Evolutionary conservation across 208 protist genomes (phyloP).

Genomic region (Trypanosoma mega): DNA sequence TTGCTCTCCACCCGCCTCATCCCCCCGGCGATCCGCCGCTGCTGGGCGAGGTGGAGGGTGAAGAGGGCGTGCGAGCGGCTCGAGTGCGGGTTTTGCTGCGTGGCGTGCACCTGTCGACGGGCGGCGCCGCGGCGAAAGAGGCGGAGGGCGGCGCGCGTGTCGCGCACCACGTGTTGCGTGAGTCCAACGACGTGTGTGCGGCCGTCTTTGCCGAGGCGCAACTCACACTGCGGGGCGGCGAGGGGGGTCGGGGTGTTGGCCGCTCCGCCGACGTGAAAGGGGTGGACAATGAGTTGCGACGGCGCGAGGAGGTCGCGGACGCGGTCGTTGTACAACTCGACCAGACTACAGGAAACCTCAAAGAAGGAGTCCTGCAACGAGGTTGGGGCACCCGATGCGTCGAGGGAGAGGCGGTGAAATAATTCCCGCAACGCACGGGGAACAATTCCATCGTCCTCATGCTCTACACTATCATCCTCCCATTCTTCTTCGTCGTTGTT

Average conservation of each 20-base stretch:
- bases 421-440: conserved; percentile 24
- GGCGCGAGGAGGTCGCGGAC: conserved; percentile 44
- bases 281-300: conserved; percentile 12
- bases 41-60: conserved; percentile 33
- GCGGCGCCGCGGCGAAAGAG: conserved; percentile 24
- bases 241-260: neutral
- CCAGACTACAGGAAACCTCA: conserved; percentile 40
- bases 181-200: conserved; percentile 25
- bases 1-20: conserved; percentile 31
- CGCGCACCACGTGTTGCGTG: conserved; percentile 26
- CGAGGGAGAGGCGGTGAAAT: conserved; percentile 17
- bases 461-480: neutral
- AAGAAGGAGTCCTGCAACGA: neutral
- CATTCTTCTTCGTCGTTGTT: conserved; percentile 1
- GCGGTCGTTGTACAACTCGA: conserved; percentile 60
- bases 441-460: conserved; percentile 23
- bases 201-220: conserved; percentile 22
- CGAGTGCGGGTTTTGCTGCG: conserved; percentile 29
- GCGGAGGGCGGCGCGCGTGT: conserved; percentile 25
- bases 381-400: too few species aligned
- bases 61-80: conserved; percentile 52
- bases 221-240: conserved; percentile 20
- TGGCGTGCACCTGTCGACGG: conserved; percentile 30
- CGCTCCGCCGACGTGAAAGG: conserved; percentile 8
- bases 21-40: neutral